Conservation (phyloP, 768 basidiomycete genomes). For the Pulveroboletus sp. region DNA sequence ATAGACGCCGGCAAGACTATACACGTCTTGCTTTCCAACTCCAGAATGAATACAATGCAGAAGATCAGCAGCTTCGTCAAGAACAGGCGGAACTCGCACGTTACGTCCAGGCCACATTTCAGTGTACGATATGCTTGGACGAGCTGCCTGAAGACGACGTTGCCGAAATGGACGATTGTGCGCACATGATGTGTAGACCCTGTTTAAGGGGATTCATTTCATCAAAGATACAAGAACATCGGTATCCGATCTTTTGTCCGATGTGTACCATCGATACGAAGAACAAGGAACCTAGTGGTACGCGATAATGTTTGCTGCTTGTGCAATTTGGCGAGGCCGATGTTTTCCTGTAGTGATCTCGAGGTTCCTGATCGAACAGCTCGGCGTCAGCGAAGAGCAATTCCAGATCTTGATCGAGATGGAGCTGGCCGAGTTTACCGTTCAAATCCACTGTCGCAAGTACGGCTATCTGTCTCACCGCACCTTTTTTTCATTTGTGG, state of each 20-base stretch:
- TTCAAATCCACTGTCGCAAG: slow-evolving; percentile 50
- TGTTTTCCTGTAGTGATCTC: slow-evolving; percentile 35
- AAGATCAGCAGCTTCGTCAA: slow-evolving; percentile 31
- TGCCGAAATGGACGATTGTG: slow-evolving; percentile 43
- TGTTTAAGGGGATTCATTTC: slow-evolving; percentile 46
- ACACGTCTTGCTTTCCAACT: slow-evolving; percentile 24
- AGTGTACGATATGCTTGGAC: slow-evolving; percentile 60
- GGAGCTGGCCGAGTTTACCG: slow-evolving; percentile 42
- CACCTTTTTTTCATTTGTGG: neutral
- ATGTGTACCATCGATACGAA: slow-evolving; percentile 39
- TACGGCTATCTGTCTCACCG: slow-evolving; percentile 15
- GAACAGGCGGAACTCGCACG: slow-evolving; percentile 32
- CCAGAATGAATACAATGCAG: slow-evolving; percentile 34
- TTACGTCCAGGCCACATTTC: slow-evolving; percentile 37
- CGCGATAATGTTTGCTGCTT: slow-evolving; percentile 2
- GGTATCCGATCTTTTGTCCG: slow-evolving; percentile 63
- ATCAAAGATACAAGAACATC: slow-evolving; percentile 48
- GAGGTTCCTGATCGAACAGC: slow-evolving; percentile 37
- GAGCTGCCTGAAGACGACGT: slow-evolving; percentile 40
- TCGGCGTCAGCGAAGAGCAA: slow-evolving; percentile 45
- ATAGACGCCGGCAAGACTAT: neutral
- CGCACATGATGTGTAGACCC: slow-evolving; percentile 51
- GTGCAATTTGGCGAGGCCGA: neutral
- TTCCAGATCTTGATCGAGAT: slow-evolving; percentile 44
- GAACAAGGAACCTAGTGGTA: slow-evolving; percentile 32